phyloP scores from a whole-genome alignment of 768 basidiomycete genomes.

The Suillus alpinus region DNA sequence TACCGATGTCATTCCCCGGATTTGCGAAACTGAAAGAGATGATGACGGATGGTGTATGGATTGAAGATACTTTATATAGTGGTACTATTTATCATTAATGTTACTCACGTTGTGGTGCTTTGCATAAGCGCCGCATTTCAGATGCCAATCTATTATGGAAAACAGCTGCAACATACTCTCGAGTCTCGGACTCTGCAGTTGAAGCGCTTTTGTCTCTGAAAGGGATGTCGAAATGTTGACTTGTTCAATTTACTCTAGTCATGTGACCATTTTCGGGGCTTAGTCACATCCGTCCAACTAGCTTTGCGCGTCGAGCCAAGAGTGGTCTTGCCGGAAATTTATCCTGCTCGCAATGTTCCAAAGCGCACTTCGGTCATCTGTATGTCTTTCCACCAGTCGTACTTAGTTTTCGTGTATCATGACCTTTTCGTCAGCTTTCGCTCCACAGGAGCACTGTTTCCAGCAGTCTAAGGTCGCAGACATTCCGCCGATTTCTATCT shows the following conservation, averaged over 20 bases:
- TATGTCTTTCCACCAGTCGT: constrained; percentile 24
- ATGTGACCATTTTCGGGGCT: too few relatives aligned
- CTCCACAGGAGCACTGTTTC: constrained; percentile 31
- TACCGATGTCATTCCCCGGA: not conserved
- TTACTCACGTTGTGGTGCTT: too few relatives aligned
- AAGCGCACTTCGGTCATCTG: constrained; percentile 43
- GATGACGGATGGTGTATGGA: not conserved
- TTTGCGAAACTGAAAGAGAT: not conserved
- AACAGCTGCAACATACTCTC: too few relatives aligned
- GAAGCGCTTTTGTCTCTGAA: too few relatives aligned
- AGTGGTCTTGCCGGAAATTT: not conserved
- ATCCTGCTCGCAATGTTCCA: constrained; percentile 38
- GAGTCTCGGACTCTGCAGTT: too few relatives aligned
- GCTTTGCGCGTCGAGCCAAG: not conserved
- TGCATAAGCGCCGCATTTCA: too few relatives aligned
- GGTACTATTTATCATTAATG: too few relatives aligned
- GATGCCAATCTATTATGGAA: too few relatives aligned
- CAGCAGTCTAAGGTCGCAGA: constrained; percentile 6
- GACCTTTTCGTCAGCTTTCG: constrained; percentile 24
- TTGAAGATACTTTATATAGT: not conserved
- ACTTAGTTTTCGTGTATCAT: not conserved
- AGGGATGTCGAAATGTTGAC: too few relatives aligned
- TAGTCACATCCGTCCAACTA: too few relatives aligned
- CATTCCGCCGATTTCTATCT: constrained; percentile 50
- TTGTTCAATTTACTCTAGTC: too few relatives aligned